Evolutionary conservation across 768 basidiomycete genomes (phyloP), one percentile per base, ranked within the genome.

Genomic region (Tulasnella sp.): DNA sequence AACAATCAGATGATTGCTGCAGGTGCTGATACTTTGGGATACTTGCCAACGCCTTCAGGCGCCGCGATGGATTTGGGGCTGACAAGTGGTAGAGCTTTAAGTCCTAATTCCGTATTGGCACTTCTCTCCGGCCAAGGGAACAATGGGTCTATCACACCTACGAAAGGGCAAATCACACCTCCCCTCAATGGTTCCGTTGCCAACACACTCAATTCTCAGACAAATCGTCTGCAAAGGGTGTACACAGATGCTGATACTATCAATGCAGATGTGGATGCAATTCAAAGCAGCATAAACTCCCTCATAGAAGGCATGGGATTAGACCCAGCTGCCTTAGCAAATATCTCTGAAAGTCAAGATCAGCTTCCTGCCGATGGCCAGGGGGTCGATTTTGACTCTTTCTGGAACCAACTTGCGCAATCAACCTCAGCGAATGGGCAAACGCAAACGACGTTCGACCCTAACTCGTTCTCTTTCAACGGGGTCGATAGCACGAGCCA

Each of bases 291-390:
- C 53, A 78, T 92, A 37, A 74, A 84, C 53, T 74, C 75, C 5
- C 69, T 91, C 54, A 82, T 89, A 27, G 71, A 81, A 56, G 73
- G 73, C 42, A 72, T 88, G 40, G 83, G 82, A 5, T 63, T 83
- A 42, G 81, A 86, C 60, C 69, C 78, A 29, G 41, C 47, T 35
- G 39, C 42, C 4, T 45, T 52, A 34, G 24, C 42, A 19, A 20
- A 28, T 15, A 20, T 53, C 12, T 15, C 29, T 19, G 20, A 25
- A 15, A 4, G 34, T 2, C 47, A 35, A 33, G 25, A 27, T 13
- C 16, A 16, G 22, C 48, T 41, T 5, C 48, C 39, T 2, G 39
- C 39, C 6, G 39, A 40, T 40, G 39, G 39, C 6, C 39, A 40
- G n/a, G 27, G 27, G 19, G n/a, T 51, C 12, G 48, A 51, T 41